Base-by-base conservation (phyloP, 768 basidiomycete species). In the Fibroporia radiculosa region DNA sequence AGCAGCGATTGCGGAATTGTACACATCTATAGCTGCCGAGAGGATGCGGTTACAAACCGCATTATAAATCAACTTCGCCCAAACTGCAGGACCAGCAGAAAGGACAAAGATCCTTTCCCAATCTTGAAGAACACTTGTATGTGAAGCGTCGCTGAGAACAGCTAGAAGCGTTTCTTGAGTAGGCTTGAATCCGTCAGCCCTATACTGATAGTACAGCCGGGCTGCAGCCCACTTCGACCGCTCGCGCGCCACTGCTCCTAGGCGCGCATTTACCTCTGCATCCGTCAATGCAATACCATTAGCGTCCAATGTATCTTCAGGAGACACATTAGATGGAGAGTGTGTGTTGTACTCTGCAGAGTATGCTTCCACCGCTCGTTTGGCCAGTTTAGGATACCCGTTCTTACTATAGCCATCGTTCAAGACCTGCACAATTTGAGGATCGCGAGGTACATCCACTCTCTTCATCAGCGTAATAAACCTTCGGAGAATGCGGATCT, bases 61-160 rank as follows among this genome's bases (percentile, higher is more conserved):
- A 35, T 83, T 82, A 34, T 58, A 56, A 47, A 88, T 68, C 26
- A 86, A 56, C 42, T 72, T 62, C 4, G 74, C 68, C 73, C 82
- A 85, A 26, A 76, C 74, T 12, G 62, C 50, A 0, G 67, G 62
- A 7, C 64, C 63, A 18, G 73, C 69, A 35, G 58, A 57, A 40
- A 76, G 42, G 16, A 57, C 60, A 5, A 80, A 62, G 12, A 61
- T 63, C 23, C 62, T 51, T 45, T 76, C 69, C 45, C 70, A 66
- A 22, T 61, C 56, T 20, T 58, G 58, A 27, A 82, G 59, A 47
- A 78, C 72, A 6, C 65, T 48, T 10, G 71, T 55, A 23, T 56
- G 54, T 6, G 50, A 62, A n/a, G 72, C 71, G 35, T 62, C 56
- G 27, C 66, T 65, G 16, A 82, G 51, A 39, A 81, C 62, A 22